Evolutionary conservation across 306 rosid genomes (phyloP).

Genomic region (Cucurbita argyrosperma): DNA sequence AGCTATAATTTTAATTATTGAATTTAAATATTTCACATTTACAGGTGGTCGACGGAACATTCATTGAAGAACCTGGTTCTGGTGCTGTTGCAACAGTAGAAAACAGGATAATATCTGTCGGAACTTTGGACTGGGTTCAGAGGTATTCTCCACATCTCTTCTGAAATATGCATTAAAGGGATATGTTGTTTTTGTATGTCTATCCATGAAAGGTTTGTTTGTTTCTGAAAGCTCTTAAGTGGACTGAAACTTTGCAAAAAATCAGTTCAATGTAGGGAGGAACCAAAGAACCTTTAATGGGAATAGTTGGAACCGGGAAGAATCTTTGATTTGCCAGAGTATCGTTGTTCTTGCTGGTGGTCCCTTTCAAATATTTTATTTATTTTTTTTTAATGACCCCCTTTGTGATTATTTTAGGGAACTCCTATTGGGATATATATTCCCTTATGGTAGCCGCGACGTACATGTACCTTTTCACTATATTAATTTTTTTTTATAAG

Average conservation of each 20-base stretch:
- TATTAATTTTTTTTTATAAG: too few species aligned
- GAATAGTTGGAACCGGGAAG: too few species aligned
- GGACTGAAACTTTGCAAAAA: neutral
- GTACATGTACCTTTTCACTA: too few species aligned
- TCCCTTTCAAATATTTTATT: too few species aligned
- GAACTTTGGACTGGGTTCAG: conserved; percentile 81
- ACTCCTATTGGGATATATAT: too few species aligned
- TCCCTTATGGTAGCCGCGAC: too few species aligned
- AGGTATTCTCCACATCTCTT: conserved; percentile 26
- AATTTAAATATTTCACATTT: conserved; percentile 1
- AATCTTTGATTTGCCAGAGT: too few species aligned
- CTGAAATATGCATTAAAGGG: neutral
- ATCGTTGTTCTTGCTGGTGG: too few species aligned
- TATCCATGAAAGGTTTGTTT: neutral
- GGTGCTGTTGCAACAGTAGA: conserved; percentile 78
- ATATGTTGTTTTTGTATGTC: neutral
- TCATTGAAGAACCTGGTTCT: conserved; percentile 94
- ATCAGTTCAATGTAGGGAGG: neutral
- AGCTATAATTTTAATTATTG: neutral
- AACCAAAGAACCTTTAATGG: too few species aligned
- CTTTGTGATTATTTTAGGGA: too few species aligned
- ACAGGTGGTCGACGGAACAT: conserved; percentile 77
- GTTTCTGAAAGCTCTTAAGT: neutral
- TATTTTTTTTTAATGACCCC: too few species aligned
- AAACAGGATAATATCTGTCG: conserved; percentile 60